These are phyloP conservation scores for Cymbidium sinense DNA, from an alignment of 106 monocot genomes.

Conservation along the genomic window DNA sequence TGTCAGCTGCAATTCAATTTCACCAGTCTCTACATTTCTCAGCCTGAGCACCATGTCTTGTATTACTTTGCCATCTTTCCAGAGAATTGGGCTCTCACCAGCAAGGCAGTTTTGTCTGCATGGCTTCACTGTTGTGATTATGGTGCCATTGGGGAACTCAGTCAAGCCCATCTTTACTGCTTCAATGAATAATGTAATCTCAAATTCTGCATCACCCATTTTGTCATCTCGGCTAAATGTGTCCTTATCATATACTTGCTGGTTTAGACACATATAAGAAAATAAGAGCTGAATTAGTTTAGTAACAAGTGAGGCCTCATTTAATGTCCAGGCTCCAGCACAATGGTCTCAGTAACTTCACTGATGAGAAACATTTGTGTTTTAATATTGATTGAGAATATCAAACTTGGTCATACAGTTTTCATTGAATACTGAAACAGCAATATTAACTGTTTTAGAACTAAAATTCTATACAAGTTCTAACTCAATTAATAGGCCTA, in stretches of 20 bases:
- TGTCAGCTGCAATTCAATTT: slow-evolving; percentile 42
- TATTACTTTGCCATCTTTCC: slow-evolving; percentile 28
- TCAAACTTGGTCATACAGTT: too few species aligned
- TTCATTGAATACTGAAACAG: too few species aligned
- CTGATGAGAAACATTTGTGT: too few species aligned
- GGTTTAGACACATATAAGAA: not conserved
- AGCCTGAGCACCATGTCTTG: slow-evolving; percentile 50
- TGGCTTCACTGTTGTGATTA: slow-evolving; percentile 39
- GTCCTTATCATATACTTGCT: slow-evolving; percentile 58
- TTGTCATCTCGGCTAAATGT: slow-evolving; percentile 28
- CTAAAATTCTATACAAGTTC: too few species aligned
- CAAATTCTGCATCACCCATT: slow-evolving; percentile 11
- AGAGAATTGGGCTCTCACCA: slow-evolving; percentile 34
- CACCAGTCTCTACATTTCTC: slow-evolving; percentile 45
- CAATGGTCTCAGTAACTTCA: too few species aligned
- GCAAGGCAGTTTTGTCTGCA: slow-evolving; percentile 32
- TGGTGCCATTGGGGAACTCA: slow-evolving; percentile 22
- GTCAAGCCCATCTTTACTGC: slow-evolving; percentile 26
- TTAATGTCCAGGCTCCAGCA: too few species aligned
- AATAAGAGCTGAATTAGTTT: not conserved
- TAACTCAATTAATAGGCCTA: too few species aligned
- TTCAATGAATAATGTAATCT: slow-evolving; percentile 37
- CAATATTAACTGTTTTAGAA: too few species aligned
- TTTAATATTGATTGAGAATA: too few species aligned
- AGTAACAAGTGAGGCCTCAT: too few species aligned